Conservation (phyloP, 2,329 filamentous ascomycete species). For the Fusarium sp. region DNA sequence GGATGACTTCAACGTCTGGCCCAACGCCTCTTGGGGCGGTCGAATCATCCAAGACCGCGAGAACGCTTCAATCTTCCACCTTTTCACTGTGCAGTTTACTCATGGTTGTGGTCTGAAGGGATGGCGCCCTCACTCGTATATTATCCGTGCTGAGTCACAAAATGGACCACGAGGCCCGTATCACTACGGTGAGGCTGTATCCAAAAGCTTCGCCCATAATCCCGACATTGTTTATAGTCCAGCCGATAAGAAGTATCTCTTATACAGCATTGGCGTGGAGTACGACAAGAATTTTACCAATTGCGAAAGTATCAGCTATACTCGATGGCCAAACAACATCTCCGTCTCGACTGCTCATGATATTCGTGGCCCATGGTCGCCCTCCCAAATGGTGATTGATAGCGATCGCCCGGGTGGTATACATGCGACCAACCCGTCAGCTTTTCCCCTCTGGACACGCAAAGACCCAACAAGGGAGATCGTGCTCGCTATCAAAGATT, state of each 20-base stretch:
- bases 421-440: constrained; percentile 55
- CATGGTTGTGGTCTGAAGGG: constrained; percentile 58
- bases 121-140: constrained; percentile 59
- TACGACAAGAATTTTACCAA: constrained; percentile 6
- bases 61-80: constrained; percentile 55
- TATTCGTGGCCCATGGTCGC: constrained; percentile 35
- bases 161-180: constrained; percentile 59
- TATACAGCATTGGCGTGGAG: constrained; percentile 57
- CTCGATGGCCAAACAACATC: constrained; percentile 40
- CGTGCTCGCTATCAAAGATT: constrained; percentile 22
- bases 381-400: constrained; percentile 22
- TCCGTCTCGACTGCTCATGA: constrained; percentile 39
- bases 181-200: constrained; percentile 53
- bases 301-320: constrained; percentile 30
- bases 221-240: constrained; percentile 58
- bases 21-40: constrained; percentile 61
- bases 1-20: neutral
- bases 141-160: constrained; percentile 58
- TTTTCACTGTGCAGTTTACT: constrained; percentile 58
- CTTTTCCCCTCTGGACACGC: constrained; percentile 49
- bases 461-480: constrained; percentile 14
- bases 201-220: constrained; percentile 59
- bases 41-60: constrained; percentile 57
- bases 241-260: constrained; percentile 55
- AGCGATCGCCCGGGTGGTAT: constrained; percentile 21